A percentile compares a stretch with the other conserved stretches of the same genome.
phyloP scores from a whole-genome alignment of 2,329 filamentous ascomycete species.

The Shiraia sp. region DNA sequence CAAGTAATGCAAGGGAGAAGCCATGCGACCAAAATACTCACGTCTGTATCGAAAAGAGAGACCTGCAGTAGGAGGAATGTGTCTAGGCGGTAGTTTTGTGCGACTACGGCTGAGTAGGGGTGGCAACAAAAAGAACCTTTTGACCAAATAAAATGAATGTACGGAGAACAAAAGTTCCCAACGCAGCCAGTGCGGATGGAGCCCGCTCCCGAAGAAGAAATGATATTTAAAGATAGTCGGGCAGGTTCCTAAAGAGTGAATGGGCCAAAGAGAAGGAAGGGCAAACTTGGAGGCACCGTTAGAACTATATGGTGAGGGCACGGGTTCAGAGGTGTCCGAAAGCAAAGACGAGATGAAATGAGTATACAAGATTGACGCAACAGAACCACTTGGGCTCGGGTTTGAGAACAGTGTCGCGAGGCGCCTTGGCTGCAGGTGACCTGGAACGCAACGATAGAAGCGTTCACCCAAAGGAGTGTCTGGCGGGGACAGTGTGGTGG shows the following conservation, averaged over 20 bases:
- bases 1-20: conserved; percentile 33
- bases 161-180: conserved; percentile 42
- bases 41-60: conserved; percentile 27
- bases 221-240: conserved; percentile 37
- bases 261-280: conserved; percentile 43
- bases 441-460: conserved; percentile 46
- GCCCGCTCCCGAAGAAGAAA: conserved; percentile 42
- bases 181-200: conserved; percentile 47
- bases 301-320: conserved; percentile 43
- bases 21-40: conserved; percentile 28
- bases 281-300: conserved; percentile 33
- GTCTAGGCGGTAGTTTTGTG: conserved; percentile 39
- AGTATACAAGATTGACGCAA: conserved; percentile 41
- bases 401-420: conserved; percentile 46
- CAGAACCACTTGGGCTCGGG: conserved; percentile 41
- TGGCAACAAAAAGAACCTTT: conserved; percentile 28
- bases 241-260: conserved; percentile 44
- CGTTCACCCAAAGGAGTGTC: conserved; percentile 44
- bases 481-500: conserved; percentile 33
- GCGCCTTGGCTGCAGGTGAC: conserved; percentile 48
- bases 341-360: conserved; percentile 34
- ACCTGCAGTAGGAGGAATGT: conserved; percentile 41
- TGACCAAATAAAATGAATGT: conserved; percentile 42
- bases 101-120: conserved; percentile 33
- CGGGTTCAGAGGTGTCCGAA: conserved; percentile 37